phyloP scores from a whole-genome alignment of 176 grass and related monocot species.

The Avena atlantica region DNA sequence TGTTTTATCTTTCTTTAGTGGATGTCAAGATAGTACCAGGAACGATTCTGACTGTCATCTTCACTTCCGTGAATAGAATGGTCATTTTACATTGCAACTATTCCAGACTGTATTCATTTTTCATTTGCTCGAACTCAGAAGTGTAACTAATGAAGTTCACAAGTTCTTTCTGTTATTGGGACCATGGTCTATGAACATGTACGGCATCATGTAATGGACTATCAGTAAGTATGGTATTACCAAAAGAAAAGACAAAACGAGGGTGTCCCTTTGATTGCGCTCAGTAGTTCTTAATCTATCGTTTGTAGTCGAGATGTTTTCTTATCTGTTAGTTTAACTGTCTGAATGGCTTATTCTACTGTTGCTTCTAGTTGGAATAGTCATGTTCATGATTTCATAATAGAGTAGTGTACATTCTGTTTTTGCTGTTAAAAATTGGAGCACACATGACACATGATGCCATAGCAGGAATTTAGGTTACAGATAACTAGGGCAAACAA shows the following conservation, averaged over 20 bases:
- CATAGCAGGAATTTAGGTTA: neutral
- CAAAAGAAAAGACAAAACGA: neutral
- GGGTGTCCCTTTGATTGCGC: neutral
- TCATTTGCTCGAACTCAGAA: neutral
- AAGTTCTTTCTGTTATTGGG: neutral
- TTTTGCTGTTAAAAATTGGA: neutral
- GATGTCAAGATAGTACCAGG: neutral
- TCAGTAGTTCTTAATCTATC: neutral
- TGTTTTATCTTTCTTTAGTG: neutral
- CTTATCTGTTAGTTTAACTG: neutral
- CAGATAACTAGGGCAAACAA: neutral
- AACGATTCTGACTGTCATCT: neutral
- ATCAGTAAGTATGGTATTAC: neutral
- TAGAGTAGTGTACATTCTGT: neutral
- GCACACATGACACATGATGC: neutral
- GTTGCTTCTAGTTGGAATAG: neutral
- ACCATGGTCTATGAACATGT: neutral
- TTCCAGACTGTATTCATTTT: neutral
- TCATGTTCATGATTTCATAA: neutral
- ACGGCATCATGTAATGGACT: neutral
- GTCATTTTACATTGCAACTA: neutral
- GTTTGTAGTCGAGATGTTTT: neutral
- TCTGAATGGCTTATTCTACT: neutral
- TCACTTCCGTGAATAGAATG: neutral
- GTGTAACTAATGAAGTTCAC: neutral